phyloP scores from a whole-genome alignment of 2,329 filamentous ascomycete genomes.

The Metarhizium humberi region DNA sequence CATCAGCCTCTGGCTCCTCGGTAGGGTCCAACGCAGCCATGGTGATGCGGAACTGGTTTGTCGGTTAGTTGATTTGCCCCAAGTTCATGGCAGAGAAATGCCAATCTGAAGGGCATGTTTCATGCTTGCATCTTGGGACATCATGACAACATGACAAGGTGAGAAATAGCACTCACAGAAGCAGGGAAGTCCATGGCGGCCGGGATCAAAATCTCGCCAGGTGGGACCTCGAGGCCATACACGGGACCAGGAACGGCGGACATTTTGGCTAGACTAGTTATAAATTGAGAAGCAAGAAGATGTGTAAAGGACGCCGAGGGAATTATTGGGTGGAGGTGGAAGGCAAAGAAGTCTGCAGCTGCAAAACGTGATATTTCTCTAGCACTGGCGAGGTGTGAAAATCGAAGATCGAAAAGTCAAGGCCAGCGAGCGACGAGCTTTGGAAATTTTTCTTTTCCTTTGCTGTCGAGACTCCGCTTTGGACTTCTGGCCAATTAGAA shows the following conservation, averaged over 20 bases:
- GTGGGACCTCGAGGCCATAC: conserved; percentile 86
- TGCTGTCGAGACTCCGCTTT: conserved; percentile 6
- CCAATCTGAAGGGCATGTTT: not conserved
- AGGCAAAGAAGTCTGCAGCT: not conserved
- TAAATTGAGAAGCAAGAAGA: not conserved
- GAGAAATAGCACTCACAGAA: conserved; percentile 53
- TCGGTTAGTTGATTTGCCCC: not conserved
- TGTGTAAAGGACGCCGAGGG: not conserved
- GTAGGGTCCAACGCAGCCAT: conserved; percentile 97
- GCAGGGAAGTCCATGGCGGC: conserved; percentile 72
- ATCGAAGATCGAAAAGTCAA: not conserved
- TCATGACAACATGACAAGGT: not conserved
- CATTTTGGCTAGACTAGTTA: conserved; percentile 31
- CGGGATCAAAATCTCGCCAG: conserved; percentile 73
- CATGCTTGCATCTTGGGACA: not conserved
- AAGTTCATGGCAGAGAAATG: not conserved
- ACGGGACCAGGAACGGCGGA: conserved; percentile 62
- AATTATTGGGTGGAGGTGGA: not conserved
- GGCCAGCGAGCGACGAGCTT: conserved; percentile 4
- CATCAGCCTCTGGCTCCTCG: conserved; percentile 58
- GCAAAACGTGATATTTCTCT: conserved; percentile 1
- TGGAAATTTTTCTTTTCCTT: conserved; percentile 24
- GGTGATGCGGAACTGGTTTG: conserved; percentile 77
- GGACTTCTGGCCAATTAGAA: conserved; percentile 15
- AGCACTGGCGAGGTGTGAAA: conserved; percentile 1